Base-by-base conservation (phyloP, 164 flowering plant species). In the Berberis thunbergii region DNA sequence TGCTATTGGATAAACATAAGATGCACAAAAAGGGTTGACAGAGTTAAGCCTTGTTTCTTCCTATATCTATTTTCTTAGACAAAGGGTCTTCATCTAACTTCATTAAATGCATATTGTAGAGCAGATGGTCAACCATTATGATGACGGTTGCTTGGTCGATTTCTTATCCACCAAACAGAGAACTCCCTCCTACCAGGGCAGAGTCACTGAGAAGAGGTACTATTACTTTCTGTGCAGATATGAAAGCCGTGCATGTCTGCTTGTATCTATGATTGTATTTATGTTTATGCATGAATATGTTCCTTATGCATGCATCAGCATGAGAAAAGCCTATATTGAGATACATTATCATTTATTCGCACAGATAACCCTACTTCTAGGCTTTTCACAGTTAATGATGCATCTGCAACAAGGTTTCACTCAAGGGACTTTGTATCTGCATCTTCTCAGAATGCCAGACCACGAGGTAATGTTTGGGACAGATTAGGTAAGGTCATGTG, bases 401-500 rank as follows among this genome's bases (percentile, higher is more conserved):
- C 49, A 55, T n/a, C 66, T 57, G 54, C 56, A 40, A 48, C 40
- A 46, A 59, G 49, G 54, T 39, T 54, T 52, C 57, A 72, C 45
- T 49, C 70, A 44, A 62, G 61, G 60, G 66, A 53, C 49, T 45
- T 46, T 11, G 59, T 41, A 63, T 49, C 61, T 49, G 42, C 43
- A 53, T 49, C 69, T 39, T 54, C 60, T 41, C 67, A 45, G 58
- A 62, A 13, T 64, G 12, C 63, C 57, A 69, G 53, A 53, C 56
- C 61, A 50, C 72, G 76, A 52, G 68, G 78, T 54, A 77, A 64
- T 74, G 81, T 80, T 58, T 80, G 83, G 83, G 83, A 80, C 52
- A 77, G 83, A 68, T 52, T 80, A 64, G 81, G 83, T 4, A 77
- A n/a, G 62, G 65, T 79, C 79, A 41, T 2, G 41, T 61, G 70